phyloP scores from a whole-genome alignment of 805 yeast genomes.

The Candida easanensis region DNA sequence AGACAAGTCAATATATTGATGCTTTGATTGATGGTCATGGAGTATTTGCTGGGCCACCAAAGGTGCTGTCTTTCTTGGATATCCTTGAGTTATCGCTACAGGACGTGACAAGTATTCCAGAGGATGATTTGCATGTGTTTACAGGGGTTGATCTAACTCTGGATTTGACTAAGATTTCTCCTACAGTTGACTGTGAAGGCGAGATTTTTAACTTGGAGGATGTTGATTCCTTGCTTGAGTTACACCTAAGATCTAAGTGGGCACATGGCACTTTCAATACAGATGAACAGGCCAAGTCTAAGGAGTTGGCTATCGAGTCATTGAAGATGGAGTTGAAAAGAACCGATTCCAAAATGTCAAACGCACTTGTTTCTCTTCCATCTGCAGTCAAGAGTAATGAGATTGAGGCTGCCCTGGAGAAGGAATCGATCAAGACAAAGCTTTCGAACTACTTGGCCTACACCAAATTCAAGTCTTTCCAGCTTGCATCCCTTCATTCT shows the following conservation, averaged over 20 bases:
- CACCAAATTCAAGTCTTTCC: constrained; percentile 47
- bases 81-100: constrained; percentile 58
- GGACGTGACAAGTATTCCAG: constrained; percentile 33
- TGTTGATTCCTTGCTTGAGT: constrained; percentile 34
- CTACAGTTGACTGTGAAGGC: constrained; percentile 27
- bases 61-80: constrained; percentile 67
- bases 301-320: constrained; percentile 14
- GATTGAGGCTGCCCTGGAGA: constrained; percentile 23
- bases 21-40: constrained; percentile 49
- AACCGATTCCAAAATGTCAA: constrained; percentile 12
- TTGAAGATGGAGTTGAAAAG: constrained; percentile 18
- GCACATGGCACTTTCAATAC: constrained; percentile 23
- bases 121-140: constrained; percentile 11
- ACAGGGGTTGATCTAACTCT: constrained; percentile 35
- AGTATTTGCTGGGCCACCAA: constrained; percentile 59
- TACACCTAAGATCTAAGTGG: constrained; percentile 25
- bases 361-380: constrained; percentile 16
- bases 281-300: constrained; percentile 18
- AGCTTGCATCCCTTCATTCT: constrained; percentile 63
- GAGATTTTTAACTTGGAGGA: constrained; percentile 42
- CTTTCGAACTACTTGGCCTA: constrained; percentile 46
- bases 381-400: constrained; percentile 25
- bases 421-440: constrained; percentile 29
- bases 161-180: constrained; percentile 39
- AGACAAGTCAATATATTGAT: constrained; percentile 50